phyloP scores from a whole-genome alignment of 2,329 filamentous ascomycete genomes.

The Aspergillus bombycis region DNA sequence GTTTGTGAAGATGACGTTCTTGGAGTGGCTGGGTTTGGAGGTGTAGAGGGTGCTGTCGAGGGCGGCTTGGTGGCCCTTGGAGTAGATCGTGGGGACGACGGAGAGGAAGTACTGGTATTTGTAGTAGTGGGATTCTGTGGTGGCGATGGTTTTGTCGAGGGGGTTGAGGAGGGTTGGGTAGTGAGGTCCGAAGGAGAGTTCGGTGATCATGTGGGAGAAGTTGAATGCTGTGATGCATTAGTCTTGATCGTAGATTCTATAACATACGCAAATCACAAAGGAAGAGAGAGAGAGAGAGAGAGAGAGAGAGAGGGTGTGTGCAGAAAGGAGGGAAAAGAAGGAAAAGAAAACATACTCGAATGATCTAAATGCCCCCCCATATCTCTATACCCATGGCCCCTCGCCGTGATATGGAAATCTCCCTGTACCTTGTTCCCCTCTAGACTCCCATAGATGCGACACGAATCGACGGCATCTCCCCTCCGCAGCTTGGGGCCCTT shows the following conservation, averaged over 20 bases:
- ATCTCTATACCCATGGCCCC: conserved; percentile 92
- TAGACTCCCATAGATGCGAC: conserved; percentile 85
- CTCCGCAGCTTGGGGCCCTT: conserved; percentile 72
- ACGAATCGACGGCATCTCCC: conserved; percentile 68
- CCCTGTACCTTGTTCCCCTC: conserved; percentile 97
- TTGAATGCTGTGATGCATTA: conserved; percentile 71
- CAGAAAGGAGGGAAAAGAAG: neutral
- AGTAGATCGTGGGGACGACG: conserved; percentile 92
- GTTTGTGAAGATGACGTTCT: conserved; percentile 80
- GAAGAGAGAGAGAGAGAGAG: neutral
- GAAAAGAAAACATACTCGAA: conserved; percentile 58
- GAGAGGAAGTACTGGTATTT: conserved; percentile 98
- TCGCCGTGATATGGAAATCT: conserved; percentile 95
- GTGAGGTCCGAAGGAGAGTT: conserved; percentile 95
- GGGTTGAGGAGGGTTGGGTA: conserved; percentile 93
- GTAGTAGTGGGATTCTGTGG: conserved; percentile 78
- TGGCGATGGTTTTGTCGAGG: conserved; percentile 84
- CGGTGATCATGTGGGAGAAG: conserved; percentile 95
- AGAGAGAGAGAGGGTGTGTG: neutral
- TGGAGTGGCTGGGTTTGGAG: conserved; percentile 40
- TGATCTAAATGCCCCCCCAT: conserved; percentile 81
- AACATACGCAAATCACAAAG: neutral
- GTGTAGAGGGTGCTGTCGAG: conserved; percentile 45
- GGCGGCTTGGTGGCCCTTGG: conserved; percentile 51
- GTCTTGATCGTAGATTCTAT: neutral